Evolutionary conservation across 2,329 filamentous ascomycete species (phyloP).

Genomic region (Scedosporium minutisporum): DNA sequence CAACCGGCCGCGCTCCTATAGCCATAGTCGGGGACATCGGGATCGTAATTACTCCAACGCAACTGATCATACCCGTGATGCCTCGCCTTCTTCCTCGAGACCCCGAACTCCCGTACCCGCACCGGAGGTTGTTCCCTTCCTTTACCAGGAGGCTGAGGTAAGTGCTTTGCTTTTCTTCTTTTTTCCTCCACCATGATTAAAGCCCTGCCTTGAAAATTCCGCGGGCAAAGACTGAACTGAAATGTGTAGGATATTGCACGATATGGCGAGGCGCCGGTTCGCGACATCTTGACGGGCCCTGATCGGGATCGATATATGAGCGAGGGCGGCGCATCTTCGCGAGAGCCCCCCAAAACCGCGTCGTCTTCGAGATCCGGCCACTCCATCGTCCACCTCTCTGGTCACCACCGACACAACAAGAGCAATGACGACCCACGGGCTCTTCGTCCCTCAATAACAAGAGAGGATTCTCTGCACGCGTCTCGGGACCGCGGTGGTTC

Average conservation of each 20-base stretch:
- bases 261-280: constrained; percentile 69
- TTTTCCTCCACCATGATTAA: constrained; percentile 7
- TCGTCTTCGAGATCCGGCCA: constrained; percentile 52
- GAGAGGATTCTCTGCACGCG: constrained; percentile 56
- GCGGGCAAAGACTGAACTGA: neutral
- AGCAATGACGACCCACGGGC: constrained; percentile 58
- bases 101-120: constrained; percentile 79
- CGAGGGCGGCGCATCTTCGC: constrained; percentile 31
- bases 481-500: constrained; percentile 44
- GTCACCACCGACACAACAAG: constrained; percentile 60
- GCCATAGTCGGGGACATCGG: constrained; percentile 47
- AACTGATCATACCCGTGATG: constrained; percentile 62
- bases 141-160: constrained; percentile 80
- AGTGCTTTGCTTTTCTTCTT: constrained; percentile 23
- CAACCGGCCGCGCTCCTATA: constrained; percentile 54
- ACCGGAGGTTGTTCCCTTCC: constrained; percentile 93
- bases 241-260: constrained; percentile 56
- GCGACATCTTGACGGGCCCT: constrained; percentile 57
- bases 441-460: constrained; percentile 61
- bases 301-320: constrained; percentile 58
- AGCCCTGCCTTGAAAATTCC: neutral
- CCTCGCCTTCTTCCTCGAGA: constrained; percentile 65
- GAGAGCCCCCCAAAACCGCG: constrained; percentile 48
- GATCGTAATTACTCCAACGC: constrained; percentile 75
- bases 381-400: constrained; percentile 54